Evolutionary conservation across 495 filamentous ascomycete genomes (phyloP).

Genomic region (Hapsidospora chrysogenum): DNA sequence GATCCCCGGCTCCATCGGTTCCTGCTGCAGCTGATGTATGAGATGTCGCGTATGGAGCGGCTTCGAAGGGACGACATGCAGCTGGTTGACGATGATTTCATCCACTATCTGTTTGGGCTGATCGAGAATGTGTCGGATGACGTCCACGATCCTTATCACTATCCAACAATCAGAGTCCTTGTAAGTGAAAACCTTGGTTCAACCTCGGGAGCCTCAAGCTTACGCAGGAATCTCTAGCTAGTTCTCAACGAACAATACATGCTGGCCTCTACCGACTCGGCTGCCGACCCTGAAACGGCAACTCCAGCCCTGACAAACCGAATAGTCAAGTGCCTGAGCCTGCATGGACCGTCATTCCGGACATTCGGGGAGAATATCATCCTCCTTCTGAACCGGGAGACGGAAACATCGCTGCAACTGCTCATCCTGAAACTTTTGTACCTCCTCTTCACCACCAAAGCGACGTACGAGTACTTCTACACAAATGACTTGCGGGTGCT

Average conservation of each 20-base stretch:
- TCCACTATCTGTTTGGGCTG: slow-evolving; percentile 68
- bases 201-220: too few relatives aligned
- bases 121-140: slow-evolving; percentile 86
- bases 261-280: slow-evolving; percentile 47
- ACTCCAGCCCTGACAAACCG: slow-evolving; percentile 62
- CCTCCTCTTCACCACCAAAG: slow-evolving; percentile 77
- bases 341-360: slow-evolving; percentile 64
- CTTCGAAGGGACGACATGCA: slow-evolving; percentile 62
- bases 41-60: slow-evolving; percentile 89
- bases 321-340: slow-evolving; percentile 74
- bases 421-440: slow-evolving; percentile 92
- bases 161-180: slow-evolving; percentile 82
- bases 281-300: slow-evolving; percentile 31
- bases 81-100: slow-evolving; percentile 69
- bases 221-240: too few relatives aligned
- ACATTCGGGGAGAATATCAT: slow-evolving; percentile 98
- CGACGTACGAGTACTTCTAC: slow-evolving; percentile 95
- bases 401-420: slow-evolving; percentile 80
- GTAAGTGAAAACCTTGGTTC: too few relatives aligned
- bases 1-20: slow-evolving; percentile 63
- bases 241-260: slow-evolving; percentile 98
- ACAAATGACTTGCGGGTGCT: slow-evolving; percentile 92
- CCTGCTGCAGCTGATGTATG: slow-evolving; percentile 80
- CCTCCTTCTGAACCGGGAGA: slow-evolving; percentile 86
- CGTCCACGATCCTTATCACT: slow-evolving; percentile 87